Percentiles rank a stretch among this genome's conserved stretches.
phyloP scores from a whole-genome alignment of 148 eudicot species.

The Rhododendron griersonianum region DNA sequence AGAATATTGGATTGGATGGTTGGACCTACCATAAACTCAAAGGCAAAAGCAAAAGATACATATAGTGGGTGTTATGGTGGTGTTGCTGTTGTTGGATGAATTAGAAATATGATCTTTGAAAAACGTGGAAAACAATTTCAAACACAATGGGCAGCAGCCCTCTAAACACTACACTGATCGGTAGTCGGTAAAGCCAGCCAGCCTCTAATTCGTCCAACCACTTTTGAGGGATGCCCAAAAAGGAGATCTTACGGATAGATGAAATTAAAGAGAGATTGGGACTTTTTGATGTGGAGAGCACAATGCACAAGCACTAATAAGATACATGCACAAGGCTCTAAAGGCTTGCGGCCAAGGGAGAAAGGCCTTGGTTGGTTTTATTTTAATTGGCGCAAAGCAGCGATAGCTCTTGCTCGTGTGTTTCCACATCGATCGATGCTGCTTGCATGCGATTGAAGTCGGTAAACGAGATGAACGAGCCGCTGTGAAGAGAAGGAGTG shows the following conservation, averaged over 20 bases:
- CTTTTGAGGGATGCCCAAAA: background rate
- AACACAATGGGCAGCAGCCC: background rate
- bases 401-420: no score
- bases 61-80: background rate
- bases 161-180: background rate
- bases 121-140: background rate
- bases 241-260: background rate
- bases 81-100: background rate
- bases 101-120: background rate
- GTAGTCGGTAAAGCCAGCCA: background rate
- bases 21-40: background rate
- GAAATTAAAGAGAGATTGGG: background rate
- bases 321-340: background rate
- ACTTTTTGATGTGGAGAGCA: slow-evolving; percentile 1
- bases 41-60: background rate
- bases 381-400: background rate
- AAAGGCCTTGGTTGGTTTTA: background rate
- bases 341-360: background rate
- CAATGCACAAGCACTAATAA: background rate
- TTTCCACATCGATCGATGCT: no score
- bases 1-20: background rate
- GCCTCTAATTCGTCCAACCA: background rate
- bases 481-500: no score
- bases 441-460: no score
- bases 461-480: no score